Evolutionary conservation across 176 grass and related monocot genomes (phyloP).

Genomic region (Chloris gayana): DNA sequence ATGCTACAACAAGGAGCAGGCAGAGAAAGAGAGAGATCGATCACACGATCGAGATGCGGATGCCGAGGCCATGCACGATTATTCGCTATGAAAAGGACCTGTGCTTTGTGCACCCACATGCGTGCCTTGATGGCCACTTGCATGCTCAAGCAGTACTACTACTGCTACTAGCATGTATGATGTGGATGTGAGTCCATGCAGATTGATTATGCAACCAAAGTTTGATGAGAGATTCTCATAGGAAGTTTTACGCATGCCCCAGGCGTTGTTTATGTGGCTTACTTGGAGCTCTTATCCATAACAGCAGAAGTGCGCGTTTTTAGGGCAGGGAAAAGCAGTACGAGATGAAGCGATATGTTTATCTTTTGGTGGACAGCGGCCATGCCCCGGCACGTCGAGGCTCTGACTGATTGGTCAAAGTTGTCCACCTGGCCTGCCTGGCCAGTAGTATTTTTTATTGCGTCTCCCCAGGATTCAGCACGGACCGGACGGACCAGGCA

Average conservation of each 20-base stretch:
- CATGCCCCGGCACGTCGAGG: conserved; percentile 9
- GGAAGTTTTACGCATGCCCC: too few species aligned
- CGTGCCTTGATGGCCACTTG: background rate
- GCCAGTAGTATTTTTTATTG: conserved; percentile 7
- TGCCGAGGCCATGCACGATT: conserved; percentile 26
- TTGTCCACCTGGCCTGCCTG: background rate
- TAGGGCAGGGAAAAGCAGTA: background rate
- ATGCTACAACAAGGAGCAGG: background rate
- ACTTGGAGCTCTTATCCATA: background rate
- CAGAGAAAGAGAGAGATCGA: background rate
- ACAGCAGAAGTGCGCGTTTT: background rate
- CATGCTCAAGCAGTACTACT: background rate
- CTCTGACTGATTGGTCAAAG: conserved; percentile 34
- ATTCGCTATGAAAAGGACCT: conserved; percentile 39
- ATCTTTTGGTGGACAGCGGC: conserved; percentile 6
- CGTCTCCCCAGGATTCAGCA: background rate
- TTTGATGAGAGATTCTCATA: background rate
- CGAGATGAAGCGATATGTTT: background rate
- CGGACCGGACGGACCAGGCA: conserved; percentile 15
- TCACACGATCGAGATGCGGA: conserved; percentile 7
- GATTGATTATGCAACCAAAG: background rate
- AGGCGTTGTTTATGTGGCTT: background rate
- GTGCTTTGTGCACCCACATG: conserved; percentile 2
- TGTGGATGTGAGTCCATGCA: conserved; percentile 1
- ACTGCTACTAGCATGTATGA: background rate